Evolutionary conservation across 208 protist genomes (phyloP), one percentile per base, ranked within the genome.

Genomic region (Porcisia deanei): DNA sequence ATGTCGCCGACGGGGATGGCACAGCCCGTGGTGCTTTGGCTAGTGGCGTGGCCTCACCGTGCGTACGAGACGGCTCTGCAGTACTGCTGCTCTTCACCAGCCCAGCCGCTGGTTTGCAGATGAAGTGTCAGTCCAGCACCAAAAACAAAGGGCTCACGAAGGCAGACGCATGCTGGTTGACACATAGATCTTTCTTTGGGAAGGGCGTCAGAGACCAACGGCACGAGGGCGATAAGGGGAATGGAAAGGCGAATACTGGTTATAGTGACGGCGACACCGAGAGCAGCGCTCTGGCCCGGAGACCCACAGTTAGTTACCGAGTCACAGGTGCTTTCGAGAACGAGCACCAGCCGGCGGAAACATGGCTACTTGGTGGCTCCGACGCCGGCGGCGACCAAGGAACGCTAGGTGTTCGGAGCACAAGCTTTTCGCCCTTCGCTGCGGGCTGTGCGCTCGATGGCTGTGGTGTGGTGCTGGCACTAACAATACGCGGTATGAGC

Each of bases 401-500:
- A 30, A 0, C 9, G 45, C 68, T 7, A 3, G 43, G 58, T 68
- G 25, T 3, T 47, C 60, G 5, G 18, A 69, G 47, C 75, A 52
- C 8, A 25, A 47, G 20, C 0, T 64, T 53, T 25, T 59, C 69
- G 52, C 54, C 18, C 18, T 6, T 59, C 37, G 12, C 55, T 2
- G 54, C 39, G 1, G 45, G 16, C 52, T 9, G 22, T 20, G 57
- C 14, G 4, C 20, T 6, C 25, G 60, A n/a, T 12, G 66, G n/a
- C n/a, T 12, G 22, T 4, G 74, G 53, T 10, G 63, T 37, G 9
- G 71, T 76, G 59, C 75, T 96, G 3, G 73, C 70, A 20, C 34
- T 97, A 20, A 89, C 63, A 22, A 80, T 97, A 30, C 76, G 83
- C 16, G 88, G 89, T 47, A 96, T 96, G 90, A 91, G 86, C 71